These are phyloP conservation scores for Blastobotrys buckinghamii DNA, from an alignment of 1,139 yeast species.

Conservation along the genomic window DNA sequence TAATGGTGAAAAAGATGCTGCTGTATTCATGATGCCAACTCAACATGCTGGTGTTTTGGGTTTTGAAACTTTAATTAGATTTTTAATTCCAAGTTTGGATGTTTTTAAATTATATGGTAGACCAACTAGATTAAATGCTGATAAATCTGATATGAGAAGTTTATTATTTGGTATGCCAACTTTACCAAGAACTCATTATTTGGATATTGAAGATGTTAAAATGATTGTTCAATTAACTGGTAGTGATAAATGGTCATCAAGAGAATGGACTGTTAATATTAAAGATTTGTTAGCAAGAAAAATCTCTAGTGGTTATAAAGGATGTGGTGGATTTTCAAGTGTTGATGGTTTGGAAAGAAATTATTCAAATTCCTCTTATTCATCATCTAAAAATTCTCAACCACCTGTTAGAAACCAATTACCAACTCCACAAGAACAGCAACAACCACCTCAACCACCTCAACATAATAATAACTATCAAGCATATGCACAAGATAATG, in stretches of 20 bases:
- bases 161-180: conserved; percentile 88
- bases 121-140: conserved; percentile 83
- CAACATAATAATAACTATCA: conserved; percentile 8
- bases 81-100: conserved; percentile 78
- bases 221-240: conserved; percentile 39
- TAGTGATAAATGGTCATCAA: conserved; percentile 54
- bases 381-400: not conserved
- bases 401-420: no score
- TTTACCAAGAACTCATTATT: conserved; percentile 78
- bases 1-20: conserved; percentile 57
- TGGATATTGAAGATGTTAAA: conserved; percentile 53
- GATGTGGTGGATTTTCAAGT: conserved; percentile 50
- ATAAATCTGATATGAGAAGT: conserved; percentile 71
- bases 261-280: conserved; percentile 63
- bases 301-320: conserved; percentile 68
- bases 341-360: not conserved
- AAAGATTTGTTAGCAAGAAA: conserved; percentile 60
- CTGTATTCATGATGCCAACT: conserved; percentile 94
- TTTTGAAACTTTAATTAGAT: conserved; percentile 85
- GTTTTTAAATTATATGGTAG: conserved; percentile 87
- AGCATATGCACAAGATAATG: conserved; percentile 1
- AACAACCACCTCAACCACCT: conserved; percentile 5
- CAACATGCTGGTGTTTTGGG: conserved; percentile 92
- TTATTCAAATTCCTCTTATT: not conserved
- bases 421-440: conserved; percentile 8